Base-by-base conservation (phyloP, 768 basidiomycete genomes). In the Hortiboletus flavorubellus region DNA sequence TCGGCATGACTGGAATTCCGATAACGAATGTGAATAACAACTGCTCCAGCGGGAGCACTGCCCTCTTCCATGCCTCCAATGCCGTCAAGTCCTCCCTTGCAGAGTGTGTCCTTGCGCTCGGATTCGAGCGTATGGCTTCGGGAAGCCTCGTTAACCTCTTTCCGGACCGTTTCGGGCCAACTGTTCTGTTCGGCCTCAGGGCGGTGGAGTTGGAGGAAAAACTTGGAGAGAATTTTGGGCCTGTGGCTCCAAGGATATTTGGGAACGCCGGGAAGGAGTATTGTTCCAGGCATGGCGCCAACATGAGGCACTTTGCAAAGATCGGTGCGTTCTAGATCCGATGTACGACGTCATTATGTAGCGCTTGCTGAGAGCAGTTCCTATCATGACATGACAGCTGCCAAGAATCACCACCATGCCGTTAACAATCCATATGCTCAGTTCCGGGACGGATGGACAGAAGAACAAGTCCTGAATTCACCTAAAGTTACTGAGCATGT, bases 351-450 rank as follows among this genome's bases (percentile, higher is more conserved):
- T 8, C 31, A 43, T 33, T 1, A 15, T 15, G 37, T 12, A 37
- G 30, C 30, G 30, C 18, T 50, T 21, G 23, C 33, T 35, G 39
- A 57, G 7, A 29, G 12, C 37, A n/a, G 8, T 7, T 2, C 5
- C 14, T 44, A 18, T 5, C 33, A 15, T 50, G 14, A 47, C 3
- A 47, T 14, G 11, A 33, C 56, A 87, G 89, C 89, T 33, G 80
- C 86, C 10, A 92, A 93, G 76, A 91, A 89, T 60, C 90, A 92
- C 66, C 80, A 77, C 53, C 90, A 93, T 66, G 85, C 88, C 0
- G 67, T 84, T 50, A 85, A 87, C 50, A 92, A 92, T 62, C 89
- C 89, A 0, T 93, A 92, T 64, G 84, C 88, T 0, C 91, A 92
- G 68, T 92, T 93, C 71, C 79, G 84, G 11, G 77, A 86, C 57